These are phyloP conservation scores for Aspergillus transmontanensis DNA, from an alignment of 2,329 filamentous ascomycete genomes.

Conservation along the genomic window DNA sequence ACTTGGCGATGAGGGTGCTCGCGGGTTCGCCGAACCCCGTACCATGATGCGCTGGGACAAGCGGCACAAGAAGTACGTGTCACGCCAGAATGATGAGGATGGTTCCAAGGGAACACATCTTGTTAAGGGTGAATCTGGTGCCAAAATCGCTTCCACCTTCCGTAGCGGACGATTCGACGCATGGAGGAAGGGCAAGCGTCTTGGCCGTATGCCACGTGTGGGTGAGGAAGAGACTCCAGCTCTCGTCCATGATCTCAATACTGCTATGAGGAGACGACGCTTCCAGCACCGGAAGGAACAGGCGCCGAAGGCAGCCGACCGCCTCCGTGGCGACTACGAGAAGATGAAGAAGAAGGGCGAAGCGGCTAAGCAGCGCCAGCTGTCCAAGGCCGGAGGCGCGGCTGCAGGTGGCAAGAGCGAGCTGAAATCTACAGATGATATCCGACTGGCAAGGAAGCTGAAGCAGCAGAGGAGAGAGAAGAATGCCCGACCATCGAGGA, in stretches of 20 bases:
- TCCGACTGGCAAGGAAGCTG: conserved; percentile 77
- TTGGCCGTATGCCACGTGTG: conserved; percentile 75
- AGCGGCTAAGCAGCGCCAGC: conserved; percentile 74
- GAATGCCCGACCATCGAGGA: conserved; percentile 79
- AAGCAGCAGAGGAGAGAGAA: conserved; percentile 79
- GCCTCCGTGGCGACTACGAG: conserved; percentile 86
- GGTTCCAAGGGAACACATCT: conserved; percentile 76
- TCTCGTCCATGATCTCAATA: conserved; percentile 32
- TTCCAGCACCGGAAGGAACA: conserved; percentile 86
- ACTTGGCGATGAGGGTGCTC: conserved; percentile 78
- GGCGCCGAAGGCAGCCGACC: conserved; percentile 92
- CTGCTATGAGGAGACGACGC: conserved; percentile 53
- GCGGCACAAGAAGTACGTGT: conserved; percentile 93
- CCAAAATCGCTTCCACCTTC: conserved; percentile 94
- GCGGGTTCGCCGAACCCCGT: conserved; percentile 75
- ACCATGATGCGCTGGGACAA: conserved; percentile 93
- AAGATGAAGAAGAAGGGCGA: conserved; percentile 86
- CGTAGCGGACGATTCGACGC: conserved; percentile 89
- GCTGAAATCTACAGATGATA: conserved; percentile 79
- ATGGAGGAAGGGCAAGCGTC: conserved; percentile 85
- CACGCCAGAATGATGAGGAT: conserved; percentile 90
- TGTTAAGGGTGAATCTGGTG: conserved; percentile 85
- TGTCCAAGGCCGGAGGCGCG: conserved; percentile 31
- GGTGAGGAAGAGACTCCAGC: conserved; percentile 72
- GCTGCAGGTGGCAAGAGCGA: conserved; percentile 72